phyloP scores from a whole-genome alignment of 2,329 filamentous ascomycete species.

The Alternaria sp. region DNA sequence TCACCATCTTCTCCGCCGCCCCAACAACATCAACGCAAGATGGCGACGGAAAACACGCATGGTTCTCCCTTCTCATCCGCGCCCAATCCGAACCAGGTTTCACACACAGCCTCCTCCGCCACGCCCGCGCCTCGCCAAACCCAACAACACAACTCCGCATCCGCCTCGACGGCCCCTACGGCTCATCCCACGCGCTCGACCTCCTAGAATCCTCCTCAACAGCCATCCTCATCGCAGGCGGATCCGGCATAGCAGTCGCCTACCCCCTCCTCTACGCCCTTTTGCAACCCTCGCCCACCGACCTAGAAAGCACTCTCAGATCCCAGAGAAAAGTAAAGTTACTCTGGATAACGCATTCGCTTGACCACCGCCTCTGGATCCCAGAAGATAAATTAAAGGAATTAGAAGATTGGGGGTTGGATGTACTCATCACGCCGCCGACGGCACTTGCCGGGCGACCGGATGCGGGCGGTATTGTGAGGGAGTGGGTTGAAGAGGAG shows the following conservation, averaged over 20 bases:
- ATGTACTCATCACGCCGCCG: conserved; percentile 61
- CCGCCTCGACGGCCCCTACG: conserved; percentile 70
- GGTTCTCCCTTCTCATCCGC: conserved; percentile 65
- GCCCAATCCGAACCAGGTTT: conserved; percentile 62
- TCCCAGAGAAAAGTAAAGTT: conserved; percentile 54
- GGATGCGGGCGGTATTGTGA: conserved; percentile 56
- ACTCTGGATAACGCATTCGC: conserved; percentile 65
- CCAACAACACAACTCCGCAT: conserved; percentile 53
- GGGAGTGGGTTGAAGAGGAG: conserved; percentile 43
- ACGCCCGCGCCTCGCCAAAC: conserved; percentile 57
- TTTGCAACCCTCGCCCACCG: conserved; percentile 31
- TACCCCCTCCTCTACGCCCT: conserved; percentile 67
- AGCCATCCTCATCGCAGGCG: conserved; percentile 66
- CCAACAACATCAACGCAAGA: conserved; percentile 36
- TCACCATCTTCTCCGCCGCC: conserved; percentile 69
- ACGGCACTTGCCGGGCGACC: conserved; percentile 62
- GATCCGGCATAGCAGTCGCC: conserved; percentile 69
- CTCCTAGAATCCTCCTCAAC: conserved; percentile 59
- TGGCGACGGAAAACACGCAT: conserved; percentile 52
- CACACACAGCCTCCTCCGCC: conserved; percentile 60
- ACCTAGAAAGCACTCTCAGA: conserved; percentile 17
- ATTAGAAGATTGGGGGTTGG: conserved; percentile 57
- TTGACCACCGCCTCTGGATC: conserved; percentile 62
- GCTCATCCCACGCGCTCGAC: conserved; percentile 62
- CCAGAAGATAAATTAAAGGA: conserved; percentile 57